A percentile compares a stretch with the other conserved stretches of the same genome.
Conservation (phyloP, 306 rosid species). For the Cucumis cinereus region DNA sequence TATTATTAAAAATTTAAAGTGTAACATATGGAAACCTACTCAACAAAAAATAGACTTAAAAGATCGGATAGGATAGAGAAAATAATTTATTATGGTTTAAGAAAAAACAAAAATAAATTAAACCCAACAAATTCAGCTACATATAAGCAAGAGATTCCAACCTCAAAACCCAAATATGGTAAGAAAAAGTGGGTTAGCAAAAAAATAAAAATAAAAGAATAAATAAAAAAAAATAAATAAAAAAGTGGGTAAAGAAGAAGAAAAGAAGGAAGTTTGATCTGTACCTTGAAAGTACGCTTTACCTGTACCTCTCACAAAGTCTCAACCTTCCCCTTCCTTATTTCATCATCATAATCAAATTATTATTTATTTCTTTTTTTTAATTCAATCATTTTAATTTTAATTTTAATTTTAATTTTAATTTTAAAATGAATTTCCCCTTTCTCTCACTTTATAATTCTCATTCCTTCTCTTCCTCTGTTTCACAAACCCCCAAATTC, state of each 20-base stretch:
- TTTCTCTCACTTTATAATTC: not conserved
- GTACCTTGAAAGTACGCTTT: constrained; percentile 93
- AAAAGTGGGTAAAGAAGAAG: not conserved
- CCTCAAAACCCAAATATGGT: too few species aligned
- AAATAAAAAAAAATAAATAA: too few species aligned
- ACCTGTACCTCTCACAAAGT: constrained; percentile 55
- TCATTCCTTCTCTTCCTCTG: not conserved
- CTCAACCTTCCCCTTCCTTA: constrained; percentile 19
- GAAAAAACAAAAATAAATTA: too few species aligned
- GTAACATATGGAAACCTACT: too few species aligned
- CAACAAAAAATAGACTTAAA: too few species aligned
- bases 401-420: not conserved
- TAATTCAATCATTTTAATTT: too few species aligned
- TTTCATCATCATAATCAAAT: not conserved
- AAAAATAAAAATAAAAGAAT: not conserved
- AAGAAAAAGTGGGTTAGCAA: not conserved
- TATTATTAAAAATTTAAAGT: too few species aligned
- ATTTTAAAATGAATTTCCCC: not conserved
- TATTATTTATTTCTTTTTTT: too few species aligned
- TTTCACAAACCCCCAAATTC: not conserved
- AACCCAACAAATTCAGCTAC: too few species aligned
- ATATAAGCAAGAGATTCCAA: too few species aligned
- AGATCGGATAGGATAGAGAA: too few species aligned
- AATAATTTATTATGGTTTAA: too few species aligned
- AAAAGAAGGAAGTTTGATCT: constrained; percentile 9